phyloP scores from a whole-genome alignment of 352 stramenopile genomes.

The Phytophthora ramorum region DNA sequence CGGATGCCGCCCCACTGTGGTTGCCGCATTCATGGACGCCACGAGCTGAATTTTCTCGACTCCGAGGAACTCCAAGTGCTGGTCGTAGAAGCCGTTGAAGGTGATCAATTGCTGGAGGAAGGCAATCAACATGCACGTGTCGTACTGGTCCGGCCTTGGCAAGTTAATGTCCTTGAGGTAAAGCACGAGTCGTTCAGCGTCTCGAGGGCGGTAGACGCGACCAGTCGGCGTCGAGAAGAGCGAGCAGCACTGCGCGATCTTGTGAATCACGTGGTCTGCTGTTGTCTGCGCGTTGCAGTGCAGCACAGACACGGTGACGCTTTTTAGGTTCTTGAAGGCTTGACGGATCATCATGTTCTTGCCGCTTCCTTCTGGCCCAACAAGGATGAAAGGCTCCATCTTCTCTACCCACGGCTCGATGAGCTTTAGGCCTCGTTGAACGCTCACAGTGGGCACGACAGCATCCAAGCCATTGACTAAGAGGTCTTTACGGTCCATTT shows the following conservation, averaged over 20 bases:
- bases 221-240: slow-evolving; percentile 92
- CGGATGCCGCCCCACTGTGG: slow-evolving; percentile 91
- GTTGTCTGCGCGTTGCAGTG: slow-evolving; percentile 96
- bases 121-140: slow-evolving; percentile 96
- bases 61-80: slow-evolving; percentile 93
- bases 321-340: slow-evolving; percentile 84
- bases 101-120: slow-evolving; percentile 97
- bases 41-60: slow-evolving; percentile 96
- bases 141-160: slow-evolving; percentile 94
- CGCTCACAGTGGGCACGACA: slow-evolving; percentile 75
- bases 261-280: slow-evolving; percentile 94
- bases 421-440: slow-evolving; percentile 89
- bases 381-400: slow-evolving; percentile 95
- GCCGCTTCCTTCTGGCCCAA: slow-evolving; percentile 93
- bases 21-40: slow-evolving; percentile 94
- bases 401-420: slow-evolving; percentile 93
- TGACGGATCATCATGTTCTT: slow-evolving; percentile 96
- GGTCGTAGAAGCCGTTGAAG: slow-evolving; percentile 97
- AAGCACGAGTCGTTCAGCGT: slow-evolving; percentile 93
- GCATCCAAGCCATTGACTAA: slow-evolving; percentile 43
- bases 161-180: slow-evolving; percentile 98
- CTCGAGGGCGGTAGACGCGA: slow-evolving; percentile 93
- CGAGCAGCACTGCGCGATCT: slow-evolving; percentile 94
- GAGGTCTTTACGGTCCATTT: slow-evolving; percentile 63
- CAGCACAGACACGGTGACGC: slow-evolving; percentile 83